Evolutionary conservation across 2,329 filamentous ascomycete genomes (phyloP), one percentile per base, ranked within the genome.

Genomic region (Fusarium sp.): DNA sequence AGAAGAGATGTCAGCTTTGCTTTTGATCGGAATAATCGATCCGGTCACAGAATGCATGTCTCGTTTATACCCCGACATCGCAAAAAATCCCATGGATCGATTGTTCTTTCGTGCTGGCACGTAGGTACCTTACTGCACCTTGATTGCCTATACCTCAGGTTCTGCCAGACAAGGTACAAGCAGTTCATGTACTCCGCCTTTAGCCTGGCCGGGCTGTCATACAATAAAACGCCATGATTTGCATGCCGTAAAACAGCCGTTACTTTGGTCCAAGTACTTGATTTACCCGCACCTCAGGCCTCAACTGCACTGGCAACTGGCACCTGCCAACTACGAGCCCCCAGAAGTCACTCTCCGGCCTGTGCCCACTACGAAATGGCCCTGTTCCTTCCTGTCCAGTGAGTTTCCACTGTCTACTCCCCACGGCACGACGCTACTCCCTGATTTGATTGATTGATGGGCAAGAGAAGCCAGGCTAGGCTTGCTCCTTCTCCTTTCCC

Each of bases 401-500:
- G 49, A 52, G 49, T 52, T 37, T 56, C 21, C 38, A 63, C 55
- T 73, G 52, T 11, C 27, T 45, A 55, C 59, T 65, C 66, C 73
- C 72, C 72, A 69, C 58, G 58, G 23, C 64, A 74, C 73, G 63
- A 76, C 72, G 72, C 73, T 74, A 76, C 72, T 76, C 75, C 68
- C 72, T 76, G 72, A 77, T 76, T 74, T 76, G 73, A 73, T 73
- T 72, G 64, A 54, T 27, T 39, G 33, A 38, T 18, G 66, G 39
- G 27, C 27, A 5, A 37, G 23, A 66, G 60, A 66, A 65, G 62
- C 52, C 49, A 48, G 64, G 63, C 69, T 75, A 63, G 67, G 61
- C 64, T 71, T 33, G 60, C 66, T 75, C 67, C 68, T 76, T 75
- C 73, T 74, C 76, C 76, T 78, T 76, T 77, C 76, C 76, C 73